phyloP scores from a whole-genome alignment of 768 basidiomycete genomes.

The Mrakia blollopis region DNA sequence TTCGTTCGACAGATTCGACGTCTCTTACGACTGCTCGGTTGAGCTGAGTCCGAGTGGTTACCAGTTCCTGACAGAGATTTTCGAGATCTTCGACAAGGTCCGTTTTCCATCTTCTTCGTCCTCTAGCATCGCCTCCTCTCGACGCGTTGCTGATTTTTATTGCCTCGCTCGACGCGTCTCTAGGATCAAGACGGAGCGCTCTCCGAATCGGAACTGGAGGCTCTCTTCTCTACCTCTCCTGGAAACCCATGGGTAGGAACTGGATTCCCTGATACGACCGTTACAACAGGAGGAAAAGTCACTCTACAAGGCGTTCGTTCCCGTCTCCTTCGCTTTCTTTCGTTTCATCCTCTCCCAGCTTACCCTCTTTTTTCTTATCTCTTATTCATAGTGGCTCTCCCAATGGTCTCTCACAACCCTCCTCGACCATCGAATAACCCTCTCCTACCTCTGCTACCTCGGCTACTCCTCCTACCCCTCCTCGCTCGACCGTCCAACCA shows the following conservation, averaged over 20 bases:
- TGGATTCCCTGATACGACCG: constrained; percentile 83
- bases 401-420: constrained; percentile 99
- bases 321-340: not conserved
- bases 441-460: constrained; percentile 92
- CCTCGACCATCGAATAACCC: constrained; percentile 82
- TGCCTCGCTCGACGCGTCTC: not conserved
- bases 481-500: constrained; percentile 47
- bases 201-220: constrained; percentile 72
- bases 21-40: constrained; percentile 87
- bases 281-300: constrained; percentile 69
- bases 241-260: constrained; percentile 95
- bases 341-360: not conserved
- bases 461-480: constrained; percentile 55
- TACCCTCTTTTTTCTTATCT: not conserved
- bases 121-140: constrained; percentile 7
- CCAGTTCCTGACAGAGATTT: constrained; percentile 94
- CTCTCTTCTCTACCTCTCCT: constrained; percentile 87
- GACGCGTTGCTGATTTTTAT: constrained; percentile 19
- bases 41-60: constrained; percentile 91
- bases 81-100: constrained; percentile 91
- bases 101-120: constrained; percentile 17
- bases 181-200: constrained; percentile 94
- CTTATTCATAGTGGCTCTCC: constrained; percentile 64
- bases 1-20: constrained; percentile 65
- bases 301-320: constrained; percentile 68